Evolutionary conservation across 169 alveolate species (phyloP).

Genomic region (Cryptosporidium sp.): DNA sequence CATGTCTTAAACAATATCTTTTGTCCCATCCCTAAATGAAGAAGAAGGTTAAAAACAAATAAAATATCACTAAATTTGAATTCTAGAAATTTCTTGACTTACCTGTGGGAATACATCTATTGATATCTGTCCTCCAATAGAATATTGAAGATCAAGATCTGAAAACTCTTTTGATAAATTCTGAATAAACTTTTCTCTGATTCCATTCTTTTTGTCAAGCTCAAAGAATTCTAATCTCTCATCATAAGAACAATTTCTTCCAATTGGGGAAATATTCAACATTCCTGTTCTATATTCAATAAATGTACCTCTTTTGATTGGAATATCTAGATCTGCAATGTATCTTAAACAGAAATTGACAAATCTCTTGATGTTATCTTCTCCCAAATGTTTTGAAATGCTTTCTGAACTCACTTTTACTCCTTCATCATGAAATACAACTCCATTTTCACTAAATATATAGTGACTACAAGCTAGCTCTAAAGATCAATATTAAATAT

Average conservation of each 20-base stretch:
- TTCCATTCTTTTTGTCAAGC: constrained; percentile 83
- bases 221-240: constrained; percentile 93
- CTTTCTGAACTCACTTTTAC: constrained; percentile 82
- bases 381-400: constrained; percentile 85
- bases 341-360: constrained; percentile 89
- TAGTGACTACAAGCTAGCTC: constrained; percentile 80
- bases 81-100: neutral
- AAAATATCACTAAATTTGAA: neutral
- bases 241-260: constrained; percentile 93
- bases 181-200: constrained; percentile 84
- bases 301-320: constrained; percentile 92
- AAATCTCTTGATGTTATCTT: constrained; percentile 86
- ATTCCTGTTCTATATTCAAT: constrained; percentile 95
- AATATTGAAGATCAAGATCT: constrained; percentile 85
- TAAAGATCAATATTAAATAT: neutral
- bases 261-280: constrained; percentile 96
- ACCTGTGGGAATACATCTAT: constrained; percentile 94
- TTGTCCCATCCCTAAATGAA: constrained; percentile 93
- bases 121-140: constrained; percentile 97
- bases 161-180: constrained; percentile 82
- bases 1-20: constrained; percentile 88
- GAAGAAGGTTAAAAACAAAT: neutral
- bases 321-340: constrained; percentile 93
- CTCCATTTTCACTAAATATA: constrained; percentile 93
- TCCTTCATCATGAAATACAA: constrained; percentile 88